Base-by-base conservation (phyloP, 73 alveolate species). In the Symbiodinium pilosum region DNA sequence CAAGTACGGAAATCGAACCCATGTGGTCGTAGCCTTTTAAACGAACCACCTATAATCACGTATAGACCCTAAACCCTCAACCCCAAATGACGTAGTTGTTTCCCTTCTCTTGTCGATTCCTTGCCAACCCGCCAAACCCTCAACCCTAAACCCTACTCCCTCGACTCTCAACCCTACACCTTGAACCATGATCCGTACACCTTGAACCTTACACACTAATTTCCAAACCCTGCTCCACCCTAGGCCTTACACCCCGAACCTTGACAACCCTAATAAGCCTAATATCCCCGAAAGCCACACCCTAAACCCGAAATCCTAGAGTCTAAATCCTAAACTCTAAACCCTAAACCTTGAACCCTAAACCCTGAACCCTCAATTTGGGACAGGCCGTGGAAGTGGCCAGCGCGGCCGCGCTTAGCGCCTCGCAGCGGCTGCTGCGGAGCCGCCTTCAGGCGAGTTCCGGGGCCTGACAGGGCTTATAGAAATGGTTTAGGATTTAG, bases 321-420 rank as follows among this genome's bases (percentile, higher is more conserved):
- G n/a, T 52, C 3, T 28, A 12, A 56, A 59, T 1, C 77, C 73
- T 56, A 56, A 56, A 56, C 77, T 36, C 77, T 59, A 16, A 56
- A 20, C 73, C 59, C 59, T 47, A 47, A 47, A 47, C 59, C 73
- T 59, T 59, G 3, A 59, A 47, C 21, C 59, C 59, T 47, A 14
- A n/a, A n/a, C 59, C 59, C 14, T 47, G 21, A 47, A 47, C 21
- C 59, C 59, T 14, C 59, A 14, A 14, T 47, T 9, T 14, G 77
- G n/a, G n/a, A n/a, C 77, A 64, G 77, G 77, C 77, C 28, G 77
- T 64, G 77, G 77, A 64, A 26, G 77, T 64, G 40, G 77, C 77
- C 77, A 64, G 77, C 77, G 77, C 77, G 41, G 77, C 77, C 77
- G 77, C 77, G 16, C 32, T 64, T 24, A 64, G 36, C 41, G 41